These are phyloP conservation scores for Trichophyton simii DNA, from an alignment of 2,329 filamentous ascomycete species.

Conservation along the genomic window DNA sequence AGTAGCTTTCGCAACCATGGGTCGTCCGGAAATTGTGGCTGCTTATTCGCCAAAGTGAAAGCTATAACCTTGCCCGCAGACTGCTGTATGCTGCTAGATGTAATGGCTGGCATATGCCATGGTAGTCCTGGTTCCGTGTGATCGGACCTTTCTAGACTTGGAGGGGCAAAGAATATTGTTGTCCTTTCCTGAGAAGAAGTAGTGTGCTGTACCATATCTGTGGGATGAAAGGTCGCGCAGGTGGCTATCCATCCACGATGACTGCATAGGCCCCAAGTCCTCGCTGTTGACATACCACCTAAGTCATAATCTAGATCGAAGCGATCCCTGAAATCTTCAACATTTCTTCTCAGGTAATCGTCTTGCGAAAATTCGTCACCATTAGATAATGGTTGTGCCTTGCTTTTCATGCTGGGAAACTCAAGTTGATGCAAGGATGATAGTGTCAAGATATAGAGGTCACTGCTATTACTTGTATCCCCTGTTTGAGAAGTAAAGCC, in stretches of 20 bases:
- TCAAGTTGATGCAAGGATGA: not conserved
- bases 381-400: not conserved
- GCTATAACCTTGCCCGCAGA: slow-evolving; percentile 18
- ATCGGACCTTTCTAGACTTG: slow-evolving; percentile 11
- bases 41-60: slow-evolving; percentile 20
- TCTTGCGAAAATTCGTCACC: not conserved
- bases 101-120: slow-evolving; percentile 12
- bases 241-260: slow-evolving; percentile 35
- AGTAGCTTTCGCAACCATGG: slow-evolving; percentile 21
- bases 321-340: slow-evolving; percentile 25
- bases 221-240: slow-evolving; percentile 43
- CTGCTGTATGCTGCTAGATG: slow-evolving; percentile 11
- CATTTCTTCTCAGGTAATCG: slow-evolving; percentile 20
- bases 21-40: slow-evolving; percentile 12
- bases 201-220: slow-evolving; percentile 45
- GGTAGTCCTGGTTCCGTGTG: slow-evolving; percentile 12
- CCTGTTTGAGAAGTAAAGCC: not conserved
- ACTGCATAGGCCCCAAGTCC: slow-evolving; percentile 41
- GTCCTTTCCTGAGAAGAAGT: slow-evolving; percentile 36
- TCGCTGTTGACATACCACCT: slow-evolving; percentile 37
- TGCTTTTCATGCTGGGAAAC: not conserved
- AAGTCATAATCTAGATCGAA: slow-evolving; percentile 42
- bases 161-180: slow-evolving; percentile 26
- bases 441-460: not conserved
- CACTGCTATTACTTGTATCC: not conserved